These are phyloP conservation scores for Dryadomyces quercus-mongolicae DNA, from an alignment of 2,329 filamentous ascomycete genomes.

Conservation along the genomic window DNA sequence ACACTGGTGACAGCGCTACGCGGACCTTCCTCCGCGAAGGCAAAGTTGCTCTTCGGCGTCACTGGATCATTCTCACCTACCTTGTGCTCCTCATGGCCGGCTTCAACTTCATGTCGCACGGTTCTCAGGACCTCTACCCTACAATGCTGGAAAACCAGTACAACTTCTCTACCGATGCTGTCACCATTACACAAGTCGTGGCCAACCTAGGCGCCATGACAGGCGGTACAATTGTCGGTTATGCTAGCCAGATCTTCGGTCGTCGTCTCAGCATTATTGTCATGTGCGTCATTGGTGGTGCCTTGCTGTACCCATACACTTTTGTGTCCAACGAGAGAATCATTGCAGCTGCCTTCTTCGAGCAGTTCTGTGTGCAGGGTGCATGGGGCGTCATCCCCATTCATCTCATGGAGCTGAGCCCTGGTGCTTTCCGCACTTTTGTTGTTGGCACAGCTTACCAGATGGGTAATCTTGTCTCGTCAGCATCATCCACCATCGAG, in stretches of 20 bases:
- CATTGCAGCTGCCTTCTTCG: slow-evolving; percentile 54
- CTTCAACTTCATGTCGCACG: slow-evolving; percentile 67
- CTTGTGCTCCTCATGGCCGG: slow-evolving; percentile 78
- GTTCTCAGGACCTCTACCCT: slow-evolving; percentile 69
- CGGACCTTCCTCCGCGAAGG: slow-evolving; percentile 56
- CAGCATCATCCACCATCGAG: slow-evolving; percentile 63
- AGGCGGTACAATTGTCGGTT: slow-evolving; percentile 62
- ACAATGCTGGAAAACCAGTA: slow-evolving; percentile 45
- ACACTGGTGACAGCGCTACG: slow-evolving; percentile 49
- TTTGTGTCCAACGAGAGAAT: slow-evolving; percentile 45
- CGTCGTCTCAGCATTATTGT: slow-evolving; percentile 56
- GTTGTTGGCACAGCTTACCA: slow-evolving; percentile 66
- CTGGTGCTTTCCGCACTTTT: slow-evolving; percentile 60
- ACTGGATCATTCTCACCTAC: slow-evolving; percentile 72
- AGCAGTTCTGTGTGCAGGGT: slow-evolving; percentile 64
- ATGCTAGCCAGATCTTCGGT: slow-evolving; percentile 62
- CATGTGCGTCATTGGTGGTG: slow-evolving; percentile 45
- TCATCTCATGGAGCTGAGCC: slow-evolving; percentile 65
- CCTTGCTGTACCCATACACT: slow-evolving; percentile 60
- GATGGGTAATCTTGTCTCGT: slow-evolving; percentile 62
- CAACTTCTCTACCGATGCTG: slow-evolving; percentile 11
- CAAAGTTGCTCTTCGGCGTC: slow-evolving; percentile 57
- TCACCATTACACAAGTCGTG: slow-evolving; percentile 46
- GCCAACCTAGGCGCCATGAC: slow-evolving; percentile 71
- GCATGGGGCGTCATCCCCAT: slow-evolving; percentile 70